Percentiles rank a stretch among this genome's conserved stretches.
Conservation (phyloP, 768 basidiomycete genomes). For the Phaeotremella skinneri region DNA sequence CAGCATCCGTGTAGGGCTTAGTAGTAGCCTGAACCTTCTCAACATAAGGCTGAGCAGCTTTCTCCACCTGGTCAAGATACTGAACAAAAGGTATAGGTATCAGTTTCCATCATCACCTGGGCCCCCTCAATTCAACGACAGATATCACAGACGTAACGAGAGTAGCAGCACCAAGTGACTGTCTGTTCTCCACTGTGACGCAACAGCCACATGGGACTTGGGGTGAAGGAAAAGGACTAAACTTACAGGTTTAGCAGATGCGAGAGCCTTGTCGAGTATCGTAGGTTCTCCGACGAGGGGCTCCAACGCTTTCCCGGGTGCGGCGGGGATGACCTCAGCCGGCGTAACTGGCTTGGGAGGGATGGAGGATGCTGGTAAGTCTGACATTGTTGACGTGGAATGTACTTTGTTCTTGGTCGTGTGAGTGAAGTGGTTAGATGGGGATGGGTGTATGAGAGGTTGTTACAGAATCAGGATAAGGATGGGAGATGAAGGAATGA, state of each 20-base stretch:
- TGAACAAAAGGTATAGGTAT: neutral
- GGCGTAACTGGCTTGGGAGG: constrained; percentile 28
- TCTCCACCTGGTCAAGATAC: constrained; percentile 34
- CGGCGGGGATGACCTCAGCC: constrained; percentile 21
- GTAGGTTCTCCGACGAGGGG: constrained; percentile 18
- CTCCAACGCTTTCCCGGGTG: constrained; percentile 29
- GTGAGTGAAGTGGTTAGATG: neutral
- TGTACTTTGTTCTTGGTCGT: neutral
- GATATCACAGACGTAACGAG: neutral
- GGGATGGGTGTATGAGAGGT: too few species aligned
- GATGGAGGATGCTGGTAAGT: neutral
- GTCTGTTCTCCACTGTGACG: constrained; percentile 1
- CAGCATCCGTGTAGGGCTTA: constrained; percentile 47
- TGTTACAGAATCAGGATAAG: too few species aligned
- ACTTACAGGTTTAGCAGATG: constrained; percentile 41
- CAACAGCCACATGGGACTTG: neutral
- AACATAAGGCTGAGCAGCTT: constrained; percentile 25
- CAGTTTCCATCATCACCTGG: neutral
- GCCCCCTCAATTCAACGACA: neutral
- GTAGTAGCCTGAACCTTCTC: constrained; percentile 44
- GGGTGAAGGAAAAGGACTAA: neutral
- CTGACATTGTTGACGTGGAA: constrained; percentile 2
- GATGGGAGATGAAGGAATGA: too few species aligned
- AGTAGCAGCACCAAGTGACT: neutral
- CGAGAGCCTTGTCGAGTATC: constrained; percentile 34